Percentiles rank a stretch among this genome's conserved stretches.
These are phyloP conservation scores for Suhomyces guaymorum DNA, from an alignment of 1,139 yeast genomes.

Conservation along the genomic window DNA sequence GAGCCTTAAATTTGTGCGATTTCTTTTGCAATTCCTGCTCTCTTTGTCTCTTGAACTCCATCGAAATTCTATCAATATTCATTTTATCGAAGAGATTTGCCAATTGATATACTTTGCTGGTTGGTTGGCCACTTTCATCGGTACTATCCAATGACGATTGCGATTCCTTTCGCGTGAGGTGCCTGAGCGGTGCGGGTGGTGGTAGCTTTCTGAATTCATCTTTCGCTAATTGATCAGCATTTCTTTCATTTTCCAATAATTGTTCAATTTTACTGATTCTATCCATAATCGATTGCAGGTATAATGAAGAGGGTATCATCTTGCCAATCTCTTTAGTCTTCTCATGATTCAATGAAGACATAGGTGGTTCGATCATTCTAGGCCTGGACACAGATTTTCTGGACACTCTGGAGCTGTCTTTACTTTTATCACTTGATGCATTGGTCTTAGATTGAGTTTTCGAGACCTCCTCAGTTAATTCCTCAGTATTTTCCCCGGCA, in stretches of 20 bases:
- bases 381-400: neutral
- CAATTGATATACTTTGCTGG: constrained; percentile 55
- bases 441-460: no score
- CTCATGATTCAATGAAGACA: constrained; percentile 14
- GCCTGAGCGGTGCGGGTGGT: constrained; percentile 19
- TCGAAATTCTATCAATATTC: constrained; percentile 78
- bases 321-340: constrained; percentile 23
- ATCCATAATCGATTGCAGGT: constrained; percentile 25
- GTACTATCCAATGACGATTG: constrained; percentile 12
- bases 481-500: no score
- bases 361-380: constrained; percentile 1
- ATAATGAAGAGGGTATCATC: constrained; percentile 27
- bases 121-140: constrained; percentile 2
- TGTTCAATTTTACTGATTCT: constrained; percentile 33
- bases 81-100: constrained; percentile 72
- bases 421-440: neutral
- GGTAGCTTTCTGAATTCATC: constrained; percentile 17
- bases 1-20: constrained; percentile 67
- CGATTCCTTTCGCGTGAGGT: constrained; percentile 16
- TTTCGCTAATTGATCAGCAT: constrained; percentile 8
- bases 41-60: constrained; percentile 85
- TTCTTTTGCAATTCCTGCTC: constrained; percentile 69
- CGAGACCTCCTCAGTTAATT: no score
- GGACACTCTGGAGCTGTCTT: neutral
- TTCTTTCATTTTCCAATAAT: constrained; percentile 22